phyloP scores from a whole-genome alignment of 2,329 filamentous ascomycete genomes.

The Aureobasidium musti region DNA sequence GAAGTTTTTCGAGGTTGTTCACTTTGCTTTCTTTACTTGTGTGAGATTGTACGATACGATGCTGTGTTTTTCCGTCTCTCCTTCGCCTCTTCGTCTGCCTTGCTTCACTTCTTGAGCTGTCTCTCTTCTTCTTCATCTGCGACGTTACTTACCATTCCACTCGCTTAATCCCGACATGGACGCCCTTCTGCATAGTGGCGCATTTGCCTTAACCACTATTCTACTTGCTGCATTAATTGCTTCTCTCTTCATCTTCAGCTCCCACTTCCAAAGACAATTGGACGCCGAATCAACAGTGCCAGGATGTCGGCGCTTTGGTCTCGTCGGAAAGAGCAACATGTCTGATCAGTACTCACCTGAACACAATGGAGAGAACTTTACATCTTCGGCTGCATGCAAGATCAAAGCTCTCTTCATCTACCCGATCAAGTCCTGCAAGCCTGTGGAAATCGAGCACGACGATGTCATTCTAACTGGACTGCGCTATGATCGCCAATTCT shows the following conservation, averaged over 20 bases:
- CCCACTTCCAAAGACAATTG: background rate
- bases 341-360: slow-evolving; percentile 33
- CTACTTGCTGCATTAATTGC: background rate
- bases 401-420: slow-evolving; percentile 76
- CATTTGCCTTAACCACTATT: slow-evolving; percentile 2
- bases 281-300: slow-evolving; percentile 23
- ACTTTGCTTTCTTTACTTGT: slow-evolving; percentile 1
- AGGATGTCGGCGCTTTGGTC: slow-evolving; percentile 37
- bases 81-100: slow-evolving; percentile 7
- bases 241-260: background rate
- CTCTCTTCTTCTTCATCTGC: background rate
- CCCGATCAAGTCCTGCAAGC: slow-evolving; percentile 78
- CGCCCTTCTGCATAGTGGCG: background rate
- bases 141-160: background rate
- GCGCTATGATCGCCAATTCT: slow-evolving; percentile 79
- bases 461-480: slow-evolving; percentile 68
- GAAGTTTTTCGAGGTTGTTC: background rate
- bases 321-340: slow-evolving; percentile 35
- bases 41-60: background rate
- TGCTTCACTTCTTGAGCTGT: background rate
- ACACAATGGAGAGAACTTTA: slow-evolving; percentile 25
- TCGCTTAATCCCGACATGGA: slow-evolving; percentile 14
- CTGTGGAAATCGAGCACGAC: slow-evolving; percentile 68
- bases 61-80: slow-evolving; percentile 14
- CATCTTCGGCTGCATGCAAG: background rate